Evolutionary conservation across 192 early-diverging fungal species (phyloP).

Genomic region (Backusella parvicylindrica): DNA sequence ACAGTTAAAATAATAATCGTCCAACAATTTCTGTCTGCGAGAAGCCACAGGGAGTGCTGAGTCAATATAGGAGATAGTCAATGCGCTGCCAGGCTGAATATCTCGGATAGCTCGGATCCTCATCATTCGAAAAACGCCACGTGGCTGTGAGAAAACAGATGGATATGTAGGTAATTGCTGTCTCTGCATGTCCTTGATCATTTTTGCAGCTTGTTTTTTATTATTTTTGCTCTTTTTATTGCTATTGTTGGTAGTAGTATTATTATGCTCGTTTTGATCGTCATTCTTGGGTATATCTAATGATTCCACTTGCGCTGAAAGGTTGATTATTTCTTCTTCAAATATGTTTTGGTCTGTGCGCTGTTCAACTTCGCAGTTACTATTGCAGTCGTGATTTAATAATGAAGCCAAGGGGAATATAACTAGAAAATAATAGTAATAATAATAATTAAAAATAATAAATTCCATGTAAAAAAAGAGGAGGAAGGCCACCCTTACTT

Average conservation of each 20-base stretch:
- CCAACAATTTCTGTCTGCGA: slow-evolving; percentile 45
- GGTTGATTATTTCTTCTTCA: slow-evolving; percentile 1
- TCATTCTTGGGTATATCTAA: slow-evolving; percentile 11
- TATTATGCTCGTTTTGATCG: slow-evolving; percentile 19
- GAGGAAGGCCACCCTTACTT: background rate
- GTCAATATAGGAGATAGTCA: slow-evolving; percentile 71
- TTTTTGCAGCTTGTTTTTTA: background rate
- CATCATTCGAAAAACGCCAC: slow-evolving; percentile 29
- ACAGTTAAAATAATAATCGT: slow-evolving; percentile 67
- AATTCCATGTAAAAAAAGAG: background rate
- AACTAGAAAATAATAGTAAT: slow-evolving; percentile 45
- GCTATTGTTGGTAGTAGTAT: background rate
- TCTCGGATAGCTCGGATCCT: slow-evolving; percentile 12
- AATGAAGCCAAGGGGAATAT: slow-evolving; percentile 59
- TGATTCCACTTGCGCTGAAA: background rate
- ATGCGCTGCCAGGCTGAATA: slow-evolving; percentile 36
- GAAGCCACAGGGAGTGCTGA: slow-evolving; percentile 52
- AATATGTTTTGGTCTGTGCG: background rate
- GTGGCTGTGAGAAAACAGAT: slow-evolving; percentile 23
- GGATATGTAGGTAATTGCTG: slow-evolving; percentile 5
- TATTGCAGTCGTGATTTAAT: slow-evolving; percentile 69
- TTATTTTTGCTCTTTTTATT: background rate
- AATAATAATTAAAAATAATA: slow-evolving; percentile 11
- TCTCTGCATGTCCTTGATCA: background rate
- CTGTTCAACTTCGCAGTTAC: slow-evolving; percentile 47